Base-by-base conservation (phyloP, 257 asterid species). In the Forsythia viridissima region DNA sequence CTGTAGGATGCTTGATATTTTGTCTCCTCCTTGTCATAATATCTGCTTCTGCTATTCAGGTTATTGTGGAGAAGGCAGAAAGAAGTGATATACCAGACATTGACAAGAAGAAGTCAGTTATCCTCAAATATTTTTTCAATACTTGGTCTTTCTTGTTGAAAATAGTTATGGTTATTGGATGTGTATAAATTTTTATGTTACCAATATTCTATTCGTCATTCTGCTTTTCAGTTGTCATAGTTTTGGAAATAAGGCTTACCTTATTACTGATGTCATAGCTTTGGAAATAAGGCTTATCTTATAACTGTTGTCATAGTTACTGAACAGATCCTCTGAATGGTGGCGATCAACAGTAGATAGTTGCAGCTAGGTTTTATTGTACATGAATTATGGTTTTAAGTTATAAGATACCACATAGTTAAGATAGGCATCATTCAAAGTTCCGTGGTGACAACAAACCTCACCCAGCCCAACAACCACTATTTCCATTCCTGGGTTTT, bases 51-150 rank as follows among this genome's bases (percentile, higher is more conserved):
- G 15, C 37, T 82, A 70, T 85, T 40, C 78, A 94, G 99, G 98
- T 94, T 55, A 94, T 92, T 80, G 97, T 92, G 76, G 97, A 92
- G 88, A 92, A 89, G 85, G 97, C 97, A 52, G 61, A 21, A 67
- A 55, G 39, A 30, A 40, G 8, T n/a, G 74, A 40, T 44, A 52
- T 48, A 73, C 73, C 73, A 51, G 30, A 5, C 38, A n/a, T 39
- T 34, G 37, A 68, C 81, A 84, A 86, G 90, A 86, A 84, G 72
- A 86, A 86, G 90, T 86, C 39, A 55, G 87, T 81, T 72, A 44
- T 65, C 68, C 71, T 80, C 24, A 39, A 30, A 69, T 42, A 72
- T 70, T 57, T 76, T 81, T 16, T 76, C 30, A 21, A 15, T 52
- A 13, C 57, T 21, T 16, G 67, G 16, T 52, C 18, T 9, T 18